A percentile compares a stretch with the other conserved stretches of the same genome.
Conservation (phyloP, 176 grass and related monocot species). For the Oryza nivara region DNA sequence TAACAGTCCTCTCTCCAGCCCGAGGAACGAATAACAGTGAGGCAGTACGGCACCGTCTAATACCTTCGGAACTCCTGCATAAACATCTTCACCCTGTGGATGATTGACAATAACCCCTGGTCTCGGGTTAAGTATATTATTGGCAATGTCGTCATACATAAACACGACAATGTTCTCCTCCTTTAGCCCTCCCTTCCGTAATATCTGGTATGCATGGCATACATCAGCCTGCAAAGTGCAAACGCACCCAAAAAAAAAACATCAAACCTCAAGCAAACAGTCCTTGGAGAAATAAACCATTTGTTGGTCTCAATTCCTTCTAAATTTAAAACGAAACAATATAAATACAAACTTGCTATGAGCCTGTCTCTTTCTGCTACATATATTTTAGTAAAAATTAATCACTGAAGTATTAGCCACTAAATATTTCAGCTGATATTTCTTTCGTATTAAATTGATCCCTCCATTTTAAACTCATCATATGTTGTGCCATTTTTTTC, state of each 20-base stretch:
- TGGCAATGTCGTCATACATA: slow-evolving; percentile 89
- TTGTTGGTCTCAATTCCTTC: neutral
- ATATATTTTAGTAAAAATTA: neutral
- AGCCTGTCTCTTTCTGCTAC: too few species aligned
- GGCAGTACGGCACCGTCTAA: neutral
- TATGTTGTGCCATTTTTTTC: neutral
- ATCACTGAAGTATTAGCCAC: neutral
- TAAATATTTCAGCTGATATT: slow-evolving; percentile 12
- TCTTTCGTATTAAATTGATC: neutral
- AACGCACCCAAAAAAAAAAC: neutral
- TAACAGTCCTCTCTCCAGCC: neutral
- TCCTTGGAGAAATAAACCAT: slow-evolving; percentile 1
- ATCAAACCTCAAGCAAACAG: neutral
- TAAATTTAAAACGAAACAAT: neutral
- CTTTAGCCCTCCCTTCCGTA: slow-evolving; percentile 62
- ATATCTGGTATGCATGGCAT: slow-evolving; percentile 91
- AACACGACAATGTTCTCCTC: slow-evolving; percentile 92
- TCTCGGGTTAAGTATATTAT: slow-evolving; percentile 66
- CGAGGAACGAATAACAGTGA: slow-evolving; percentile 20
- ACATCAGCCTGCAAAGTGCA: slow-evolving; percentile 66
- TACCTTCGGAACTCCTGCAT: slow-evolving; percentile 87
- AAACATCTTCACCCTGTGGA: slow-evolving; percentile 76
- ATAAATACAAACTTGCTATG: neutral
- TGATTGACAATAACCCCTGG: slow-evolving; percentile 79
- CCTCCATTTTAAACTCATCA: neutral